Percentiles rank a stretch among this genome's conserved stretches.
phyloP scores from a whole-genome alignment of 306 rosid species.

The Cyclanthera cordifolia region DNA sequence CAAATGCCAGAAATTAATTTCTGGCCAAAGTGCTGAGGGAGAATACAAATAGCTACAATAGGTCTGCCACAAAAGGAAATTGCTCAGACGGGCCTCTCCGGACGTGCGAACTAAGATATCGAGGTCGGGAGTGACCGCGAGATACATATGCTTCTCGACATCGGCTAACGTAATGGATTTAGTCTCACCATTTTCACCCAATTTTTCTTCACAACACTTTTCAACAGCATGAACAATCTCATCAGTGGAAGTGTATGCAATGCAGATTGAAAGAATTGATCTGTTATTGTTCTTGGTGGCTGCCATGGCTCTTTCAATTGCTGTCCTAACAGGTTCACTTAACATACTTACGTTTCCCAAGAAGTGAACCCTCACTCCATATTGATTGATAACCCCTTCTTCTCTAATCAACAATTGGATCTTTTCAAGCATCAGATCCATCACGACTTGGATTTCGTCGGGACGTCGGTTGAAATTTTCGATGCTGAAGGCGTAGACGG shows the following conservation, averaged over 20 bases:
- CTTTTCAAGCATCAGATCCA: conserved; percentile 33
- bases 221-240: conserved; percentile 39
- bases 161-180: conserved; percentile 19
- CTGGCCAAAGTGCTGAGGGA: conserved; percentile 32
- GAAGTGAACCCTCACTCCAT: conserved; percentile 25
- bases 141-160: conserved; percentile 32
- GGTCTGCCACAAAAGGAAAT: conserved; percentile 44
- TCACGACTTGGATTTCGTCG: conserved; percentile 31
- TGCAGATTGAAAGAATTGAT: conserved; percentile 25
- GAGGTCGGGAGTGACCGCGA: conserved; percentile 25
- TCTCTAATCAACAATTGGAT: conserved; percentile 24
- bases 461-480: conserved; percentile 42
- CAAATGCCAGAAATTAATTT: conserved; percentile 32
- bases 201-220: conserved; percentile 27
- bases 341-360: conserved; percentile 28
- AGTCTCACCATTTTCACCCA: conserved; percentile 18
- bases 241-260: conserved; percentile 33
- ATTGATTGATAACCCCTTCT: conserved; percentile 21
- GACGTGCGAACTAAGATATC: conserved; percentile 32
- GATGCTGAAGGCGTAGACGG: conserved; percentile 80
- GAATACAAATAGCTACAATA: conserved; percentile 25
- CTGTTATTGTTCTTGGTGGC: conserved; percentile 29
- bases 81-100: conserved; percentile 37
- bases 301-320: conserved; percentile 27
- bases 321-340: conserved; percentile 27